Base-by-base conservation (phyloP, 2,329 filamentous ascomycete genomes). In the Cladobotryum protrusum region DNA sequence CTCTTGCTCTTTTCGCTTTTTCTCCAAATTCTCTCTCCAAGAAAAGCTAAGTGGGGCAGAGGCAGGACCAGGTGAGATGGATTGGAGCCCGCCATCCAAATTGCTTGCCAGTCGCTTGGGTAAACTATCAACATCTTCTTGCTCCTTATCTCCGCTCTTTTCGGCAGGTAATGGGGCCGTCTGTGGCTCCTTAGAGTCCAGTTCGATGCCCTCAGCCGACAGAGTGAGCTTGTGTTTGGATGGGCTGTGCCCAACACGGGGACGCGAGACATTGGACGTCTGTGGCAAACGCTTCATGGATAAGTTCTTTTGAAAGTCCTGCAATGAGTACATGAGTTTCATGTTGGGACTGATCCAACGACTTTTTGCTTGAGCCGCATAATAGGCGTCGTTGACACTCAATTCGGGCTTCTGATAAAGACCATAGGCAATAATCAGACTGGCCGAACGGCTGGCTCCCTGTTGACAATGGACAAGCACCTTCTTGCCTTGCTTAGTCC, bases 271-370 rank as follows among this genome's bases (percentile, higher is more conserved):
- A 7, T 43, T 67, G 54, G 77, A 72, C 24, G 66, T 69, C 14
- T 71, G 66, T 1, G 69, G 60, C 4, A 68, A 53, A 56, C 70
- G 77, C 64, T 72, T 79, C 61, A 74, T 77, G 1, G 75, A 68
- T 3, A 85, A 65, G 44, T 83, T 74, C 61, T 85, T 85, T 57
- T 85, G 82, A 63, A 91, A 92, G 61, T 92, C 87, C 64, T 91
- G 87, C 43, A 95, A 72, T 57, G 89, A 90, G 75, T 93, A 93
- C 77, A 95, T 90, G 57, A 95, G 75, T 57, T 88, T 88, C 89
- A 95, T 95, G 66, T 95, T 95, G 0, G 88, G 88, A 52, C 88
- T 90, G 59, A 95, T 92, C 88, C 89, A 95, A 61, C 78, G 82
- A 66, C 88, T 93, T 69, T 86, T 86, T 48, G 81, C 77, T 68